These are phyloP conservation scores for Lentinula raphanica DNA, from an alignment of 768 basidiomycete genomes.

Conservation along the genomic window DNA sequence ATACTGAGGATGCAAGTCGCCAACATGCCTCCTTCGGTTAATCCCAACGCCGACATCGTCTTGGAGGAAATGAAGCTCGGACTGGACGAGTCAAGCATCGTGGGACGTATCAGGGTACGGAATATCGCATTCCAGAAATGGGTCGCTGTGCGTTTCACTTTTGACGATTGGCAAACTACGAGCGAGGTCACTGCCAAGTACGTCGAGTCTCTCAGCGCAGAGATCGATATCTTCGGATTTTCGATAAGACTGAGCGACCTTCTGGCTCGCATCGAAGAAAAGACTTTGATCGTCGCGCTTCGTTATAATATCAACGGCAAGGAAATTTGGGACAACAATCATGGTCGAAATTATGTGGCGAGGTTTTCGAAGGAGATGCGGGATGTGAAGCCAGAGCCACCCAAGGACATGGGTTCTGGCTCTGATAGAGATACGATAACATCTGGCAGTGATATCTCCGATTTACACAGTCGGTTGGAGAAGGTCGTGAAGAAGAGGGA, in stretches of 20 bases:
- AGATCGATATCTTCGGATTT: constrained; percentile 75
- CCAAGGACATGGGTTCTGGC: constrained; percentile 20
- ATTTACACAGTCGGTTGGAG: constrained; percentile 64
- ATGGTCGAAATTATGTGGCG: constrained; percentile 70
- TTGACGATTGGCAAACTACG: constrained; percentile 95
- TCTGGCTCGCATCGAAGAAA: constrained; percentile 71
- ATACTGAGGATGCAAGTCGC: constrained; percentile 55
- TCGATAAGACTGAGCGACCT: constrained; percentile 74
- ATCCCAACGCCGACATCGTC: constrained; percentile 39
- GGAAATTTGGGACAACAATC: constrained; percentile 94
- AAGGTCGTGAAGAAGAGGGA: constrained; percentile 42
- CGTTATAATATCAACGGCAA: constrained; percentile 62
- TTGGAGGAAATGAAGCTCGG: constrained; percentile 54
- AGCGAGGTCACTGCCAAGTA: constrained; percentile 85
- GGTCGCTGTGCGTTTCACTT: constrained; percentile 85
- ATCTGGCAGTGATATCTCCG: constrained; percentile 46
- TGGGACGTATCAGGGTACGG: constrained; percentile 73
- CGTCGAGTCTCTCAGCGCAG: constrained; percentile 38
- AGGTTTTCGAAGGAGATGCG: constrained; percentile 45
- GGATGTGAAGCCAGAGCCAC: constrained; percentile 13
- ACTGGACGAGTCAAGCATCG: constrained; percentile 47
- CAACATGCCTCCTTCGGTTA: constrained; percentile 54
- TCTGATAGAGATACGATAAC: constrained; percentile 30
- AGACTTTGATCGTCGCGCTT: constrained; percentile 75
- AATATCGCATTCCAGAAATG: constrained; percentile 87